Evolutionary conservation across 192 early-diverging fungal species (phyloP), one percentile per base, ranked within the genome.

Genomic region (Rhizoclosmatium sp.): DNA sequence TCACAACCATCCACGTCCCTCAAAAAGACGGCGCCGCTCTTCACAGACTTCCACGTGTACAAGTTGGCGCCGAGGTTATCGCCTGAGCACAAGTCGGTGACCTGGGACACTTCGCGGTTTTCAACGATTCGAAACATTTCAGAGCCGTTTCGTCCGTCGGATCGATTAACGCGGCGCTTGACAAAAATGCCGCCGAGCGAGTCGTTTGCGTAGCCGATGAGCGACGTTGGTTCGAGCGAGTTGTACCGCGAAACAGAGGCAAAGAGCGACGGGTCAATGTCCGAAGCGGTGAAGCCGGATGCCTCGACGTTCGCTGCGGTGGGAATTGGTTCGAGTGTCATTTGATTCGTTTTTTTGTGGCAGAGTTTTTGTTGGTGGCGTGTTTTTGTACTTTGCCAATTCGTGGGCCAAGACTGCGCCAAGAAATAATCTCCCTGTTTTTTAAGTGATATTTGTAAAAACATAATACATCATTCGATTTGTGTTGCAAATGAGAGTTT

Each of bases 21-120:
- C 9, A 41, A 10, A 46, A 68, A 68, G 3, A 68, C 5, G 9
- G 40, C 40, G 16, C 65, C 65, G 12, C 9, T 16, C 4, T 14
- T 46, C 4, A 68, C 21, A 14, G 65, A 21, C 9, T 16, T 46
- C 65, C 40, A 47, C 3, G 12, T 19, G 4, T 3, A 39, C 39
- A 68, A 42, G 65, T 68, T 68, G 65, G 9, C 4, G 23, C 65
- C 65, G 10, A 68, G 65, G 40, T 68, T 68, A 7, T 31, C 40
- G 3, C 40, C 65, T 14, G 65, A 68, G 46, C 65, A 68, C 40
- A 68, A 41, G 44, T 16, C 44, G 9, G 42, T 68, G 42, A 68
- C 10, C 44, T 68, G 65, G 21, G 65, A 19, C 39, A 5, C 4
- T 21, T 41, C 21, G 31, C 31, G 31, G 40, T 31, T 45, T 21